Conservation (phyloP, 2,329 filamentous ascomycete genomes). For the Penicillium sp. region DNA sequence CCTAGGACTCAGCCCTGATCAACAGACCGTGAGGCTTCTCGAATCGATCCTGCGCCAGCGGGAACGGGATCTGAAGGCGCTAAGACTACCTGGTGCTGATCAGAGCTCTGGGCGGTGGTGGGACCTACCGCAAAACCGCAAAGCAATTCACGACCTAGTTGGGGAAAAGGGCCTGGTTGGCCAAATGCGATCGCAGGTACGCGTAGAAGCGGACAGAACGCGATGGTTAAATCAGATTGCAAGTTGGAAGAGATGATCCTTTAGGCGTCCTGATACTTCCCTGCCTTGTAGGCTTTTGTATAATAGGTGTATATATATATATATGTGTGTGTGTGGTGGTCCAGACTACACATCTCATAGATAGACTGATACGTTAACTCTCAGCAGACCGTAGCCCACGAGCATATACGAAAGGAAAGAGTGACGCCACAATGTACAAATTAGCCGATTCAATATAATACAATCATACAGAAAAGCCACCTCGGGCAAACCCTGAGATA, state of each 20-base stretch:
- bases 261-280: neutral
- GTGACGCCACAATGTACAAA: neutral
- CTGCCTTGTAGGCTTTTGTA: neutral
- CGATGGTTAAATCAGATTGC: neutral
- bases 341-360: neutral
- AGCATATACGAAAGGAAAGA: neutral
- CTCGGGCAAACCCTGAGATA: neutral
- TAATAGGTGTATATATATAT: neutral
- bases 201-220: neutral
- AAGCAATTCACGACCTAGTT: constrained; percentile 33
- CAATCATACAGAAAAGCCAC: neutral
- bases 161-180: constrained; percentile 35
- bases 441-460: neutral
- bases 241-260: no score
- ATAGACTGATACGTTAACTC: neutral
- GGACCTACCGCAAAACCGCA: constrained; percentile 38
- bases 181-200: constrained; percentile 23
- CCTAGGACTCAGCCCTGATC: constrained; percentile 45
- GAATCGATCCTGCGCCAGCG: constrained; percentile 35
- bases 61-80: constrained; percentile 26
- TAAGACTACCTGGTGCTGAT: constrained; percentile 18
- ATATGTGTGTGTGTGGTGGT: neutral
- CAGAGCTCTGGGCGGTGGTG: constrained; percentile 32
- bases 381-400: neutral
- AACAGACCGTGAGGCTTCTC: constrained; percentile 39